Base-by-base conservation (phyloP, 169 alveolate species). In the Condylostoma magnum region DNA sequence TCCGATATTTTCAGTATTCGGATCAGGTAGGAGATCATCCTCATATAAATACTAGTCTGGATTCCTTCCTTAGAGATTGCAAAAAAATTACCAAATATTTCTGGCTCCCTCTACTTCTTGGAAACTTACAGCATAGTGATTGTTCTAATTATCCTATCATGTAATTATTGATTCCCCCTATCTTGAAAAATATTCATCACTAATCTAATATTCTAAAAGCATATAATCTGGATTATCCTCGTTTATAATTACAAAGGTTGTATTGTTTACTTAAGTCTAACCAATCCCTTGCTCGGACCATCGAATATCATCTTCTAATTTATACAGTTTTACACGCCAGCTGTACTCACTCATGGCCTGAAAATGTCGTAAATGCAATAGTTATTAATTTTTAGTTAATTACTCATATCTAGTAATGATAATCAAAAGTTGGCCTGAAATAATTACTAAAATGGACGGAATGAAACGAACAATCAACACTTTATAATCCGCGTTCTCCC, bases 31-130 rank as follows among this genome's bases (percentile, higher is more conserved):
- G n/a, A 25, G 30, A 28, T 53, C 65, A 28, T 53, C 65, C 18
- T 53, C 65, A 28, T 22, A 53, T 25, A n/a, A n/a, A 22, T 27
- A n/a, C 4, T 22, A 25, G 10, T 53, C 30, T 22, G 65, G 65
- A 28, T 53, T 41, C 30, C 33, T 53, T 22, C 65, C 30, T 53
- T 53, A 41, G 30, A 53, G 25, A 22, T 28, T 53, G 38, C 65
- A 53, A 41, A 53, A 6, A 8, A 27, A 27, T 28, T 22, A 25
- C 30, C 25, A n/a, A 1, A 53, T 41, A 22, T 53, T 28, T 31
- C 30, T 25, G n/a, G 65, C 65, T 53, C 65, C 65, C 30, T 22
- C 33, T 27, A 41, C 44, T 27, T 53, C 65, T 53, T 25, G 38
- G 38, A 53, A 53, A 28, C 65, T 53, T 22, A 53, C 8, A 25